phyloP scores from a whole-genome alignment of 257 asterid genomes.

The Coffea canephora region DNA sequence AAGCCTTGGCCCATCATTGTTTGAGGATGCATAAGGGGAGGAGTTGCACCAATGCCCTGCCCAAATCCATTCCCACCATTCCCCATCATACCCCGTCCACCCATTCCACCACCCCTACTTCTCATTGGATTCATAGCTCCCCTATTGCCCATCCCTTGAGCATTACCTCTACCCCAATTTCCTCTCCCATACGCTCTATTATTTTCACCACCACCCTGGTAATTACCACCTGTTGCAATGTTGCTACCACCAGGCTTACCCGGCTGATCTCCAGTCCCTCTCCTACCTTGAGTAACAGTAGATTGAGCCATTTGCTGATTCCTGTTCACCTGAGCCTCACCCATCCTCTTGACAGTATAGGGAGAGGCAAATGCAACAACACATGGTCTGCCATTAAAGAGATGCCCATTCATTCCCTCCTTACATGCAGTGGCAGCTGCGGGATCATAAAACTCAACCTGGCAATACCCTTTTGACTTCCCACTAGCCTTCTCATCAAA shows the following conservation, averaged over 20 bases:
- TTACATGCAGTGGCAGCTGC: slow-evolving; percentile 78
- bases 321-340: slow-evolving; percentile 65
- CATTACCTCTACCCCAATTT: slow-evolving; percentile 57
- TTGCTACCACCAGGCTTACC: slow-evolving; percentile 51
- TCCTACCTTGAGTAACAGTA: slow-evolving; percentile 48
- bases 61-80: slow-evolving; percentile 67
- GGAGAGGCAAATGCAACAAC: slow-evolving; percentile 94
- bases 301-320: slow-evolving; percentile 53
- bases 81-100: slow-evolving; percentile 65
- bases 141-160: slow-evolving; percentile 39
- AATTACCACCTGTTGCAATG: slow-evolving; percentile 37
- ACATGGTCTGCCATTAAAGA: slow-evolving; percentile 86
- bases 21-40: slow-evolving; percentile 82
- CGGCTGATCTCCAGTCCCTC: slow-evolving; percentile 56
- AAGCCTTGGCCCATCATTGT: slow-evolving; percentile 94
- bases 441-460: slow-evolving; percentile 83
- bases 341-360: slow-evolving; percentile 76
- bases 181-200: slow-evolving; percentile 74
- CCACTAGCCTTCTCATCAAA: slow-evolving; percentile 98
- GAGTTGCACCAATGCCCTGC: slow-evolving; percentile 70
- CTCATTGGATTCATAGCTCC: slow-evolving; percentile 44
- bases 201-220: slow-evolving; percentile 35
- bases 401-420: slow-evolving; percentile 80
- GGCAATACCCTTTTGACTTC: slow-evolving; percentile 95
- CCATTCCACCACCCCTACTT: slow-evolving; percentile 61